Evolutionary conservation across 345 rosid genomes (phyloP).

Genomic region (Ceriops tagal): DNA sequence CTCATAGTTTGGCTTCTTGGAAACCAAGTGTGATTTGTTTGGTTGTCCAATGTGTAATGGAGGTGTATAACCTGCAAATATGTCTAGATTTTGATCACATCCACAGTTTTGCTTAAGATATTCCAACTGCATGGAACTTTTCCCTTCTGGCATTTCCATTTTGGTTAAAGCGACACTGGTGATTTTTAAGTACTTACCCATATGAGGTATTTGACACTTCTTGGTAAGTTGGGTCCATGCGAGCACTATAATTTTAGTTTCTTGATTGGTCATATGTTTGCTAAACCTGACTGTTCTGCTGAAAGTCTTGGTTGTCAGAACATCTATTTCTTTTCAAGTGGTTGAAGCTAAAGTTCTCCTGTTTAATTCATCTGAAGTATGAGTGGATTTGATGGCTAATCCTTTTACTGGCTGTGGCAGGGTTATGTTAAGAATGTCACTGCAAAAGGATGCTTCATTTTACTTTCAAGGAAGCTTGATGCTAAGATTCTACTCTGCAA

Average conservation of each 20-base stretch:
- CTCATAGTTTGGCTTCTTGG: no score
- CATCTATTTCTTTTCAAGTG: neutral
- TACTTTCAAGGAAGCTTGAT: slow-evolving; percentile 78
- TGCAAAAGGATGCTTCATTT: slow-evolving; percentile 83
- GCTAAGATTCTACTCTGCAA: slow-evolving; percentile 79
- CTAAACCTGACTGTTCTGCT: neutral
- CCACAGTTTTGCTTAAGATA: no score
- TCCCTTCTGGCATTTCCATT: no score
- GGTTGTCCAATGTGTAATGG: no score
- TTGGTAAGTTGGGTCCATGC: no score
- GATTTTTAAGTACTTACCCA: no score
- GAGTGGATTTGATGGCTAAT: neutral
- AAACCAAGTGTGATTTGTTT: no score
- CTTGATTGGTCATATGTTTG: neutral
- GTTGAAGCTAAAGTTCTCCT: neutral
- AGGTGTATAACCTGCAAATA: no score
- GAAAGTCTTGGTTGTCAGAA: neutral
- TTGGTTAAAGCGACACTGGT: no score
- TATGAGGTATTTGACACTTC: no score
- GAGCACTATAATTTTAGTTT: neutral
- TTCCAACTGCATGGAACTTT: no score
- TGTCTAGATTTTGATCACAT: no score
- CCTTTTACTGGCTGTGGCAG: slow-evolving; percentile 35
- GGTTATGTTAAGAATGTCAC: slow-evolving; percentile 85
- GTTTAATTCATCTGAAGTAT: neutral